Conservation (phyloP, 116 monocot species). For the Trichopus zeylanicus region DNA sequence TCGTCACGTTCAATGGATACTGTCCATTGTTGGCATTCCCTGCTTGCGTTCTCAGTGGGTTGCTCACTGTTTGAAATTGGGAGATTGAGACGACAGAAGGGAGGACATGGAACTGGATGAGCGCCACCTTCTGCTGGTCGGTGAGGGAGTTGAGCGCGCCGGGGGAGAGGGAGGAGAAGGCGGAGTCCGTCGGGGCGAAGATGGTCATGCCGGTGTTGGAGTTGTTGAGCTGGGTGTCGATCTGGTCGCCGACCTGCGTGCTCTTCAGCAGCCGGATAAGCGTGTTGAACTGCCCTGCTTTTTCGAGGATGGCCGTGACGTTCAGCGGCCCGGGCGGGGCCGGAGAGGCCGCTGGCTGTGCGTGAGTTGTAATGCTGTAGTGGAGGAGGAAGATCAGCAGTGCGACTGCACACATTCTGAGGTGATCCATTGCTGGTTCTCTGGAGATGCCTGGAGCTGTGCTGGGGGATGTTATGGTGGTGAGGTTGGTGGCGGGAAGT, state of each 20-base stretch:
- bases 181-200: conserved; percentile 82
- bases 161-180: conserved; percentile 57
- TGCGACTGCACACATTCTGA: no score
- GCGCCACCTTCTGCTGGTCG: conserved; percentile 69
- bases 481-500: no score
- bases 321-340: conserved; percentile 50
- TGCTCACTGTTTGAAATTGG: conserved; percentile 77
- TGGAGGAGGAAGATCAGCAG: conserved; percentile 5
- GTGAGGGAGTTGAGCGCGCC: conserved; percentile 84
- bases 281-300: conserved; percentile 69
- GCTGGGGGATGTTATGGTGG: no score
- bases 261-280: conserved; percentile 56
- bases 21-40: conserved; percentile 38
- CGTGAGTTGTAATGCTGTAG: conserved; percentile 4
- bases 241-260: conserved; percentile 58
- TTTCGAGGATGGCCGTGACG: conserved; percentile 59
- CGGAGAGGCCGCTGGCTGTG: conserved; percentile 42
- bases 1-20: conserved; percentile 68
- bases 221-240: conserved; percentile 79
- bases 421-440: no score
- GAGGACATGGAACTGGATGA: conserved; percentile 77
- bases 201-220: conserved; percentile 56
- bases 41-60: conserved; percentile 83
- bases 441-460: no score
- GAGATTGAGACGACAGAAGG: conserved; percentile 27